These are phyloP conservation scores for Gremmenia infestans DNA, from an alignment of 2,329 filamentous ascomycete species.

Conservation along the genomic window DNA sequence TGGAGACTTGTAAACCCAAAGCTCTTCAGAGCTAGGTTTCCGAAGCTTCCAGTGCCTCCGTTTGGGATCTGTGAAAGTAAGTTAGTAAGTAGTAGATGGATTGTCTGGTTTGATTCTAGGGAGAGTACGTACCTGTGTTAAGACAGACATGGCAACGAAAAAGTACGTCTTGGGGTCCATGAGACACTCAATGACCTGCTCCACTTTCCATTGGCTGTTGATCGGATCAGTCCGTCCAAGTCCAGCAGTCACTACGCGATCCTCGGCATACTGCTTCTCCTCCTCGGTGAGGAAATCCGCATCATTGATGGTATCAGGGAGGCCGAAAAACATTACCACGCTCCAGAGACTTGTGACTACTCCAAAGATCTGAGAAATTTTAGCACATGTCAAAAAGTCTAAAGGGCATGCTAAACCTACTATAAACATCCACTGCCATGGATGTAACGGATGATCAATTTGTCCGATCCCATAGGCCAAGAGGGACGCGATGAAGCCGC, in stretches of 20 bases:
- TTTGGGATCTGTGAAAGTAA: slow-evolving; percentile 45
- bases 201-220: slow-evolving; percentile 40
- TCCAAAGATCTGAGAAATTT: slow-evolving; percentile 40
- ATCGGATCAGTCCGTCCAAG: slow-evolving; percentile 47
- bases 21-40: slow-evolving; percentile 39
- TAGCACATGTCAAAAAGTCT: background rate
- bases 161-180: slow-evolving; percentile 54
- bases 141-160: slow-evolving; percentile 47
- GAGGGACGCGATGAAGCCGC: slow-evolving; percentile 45
- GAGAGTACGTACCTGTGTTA: slow-evolving; percentile 36
- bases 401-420: slow-evolving; percentile 5
- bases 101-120: background rate
- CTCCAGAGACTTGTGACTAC: slow-evolving; percentile 41
- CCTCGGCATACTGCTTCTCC: slow-evolving; percentile 42
- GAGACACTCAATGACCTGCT: slow-evolving; percentile 49
- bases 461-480: slow-evolving; percentile 54
- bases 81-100: background rate
- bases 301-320: slow-evolving; percentile 49
- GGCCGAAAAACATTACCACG: slow-evolving; percentile 41
- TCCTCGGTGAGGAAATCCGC: slow-evolving; percentile 52
- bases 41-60: slow-evolving; percentile 55
- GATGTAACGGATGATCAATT: slow-evolving; percentile 39
- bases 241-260: slow-evolving; percentile 45
- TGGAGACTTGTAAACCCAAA: slow-evolving; percentile 33
- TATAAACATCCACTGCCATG: slow-evolving; percentile 55